A percentile compares a stretch with the other conserved stretches of the same genome.
phyloP scores from a whole-genome alignment of 2,329 filamentous ascomycete species.

The Calonectria pteridis region DNA sequence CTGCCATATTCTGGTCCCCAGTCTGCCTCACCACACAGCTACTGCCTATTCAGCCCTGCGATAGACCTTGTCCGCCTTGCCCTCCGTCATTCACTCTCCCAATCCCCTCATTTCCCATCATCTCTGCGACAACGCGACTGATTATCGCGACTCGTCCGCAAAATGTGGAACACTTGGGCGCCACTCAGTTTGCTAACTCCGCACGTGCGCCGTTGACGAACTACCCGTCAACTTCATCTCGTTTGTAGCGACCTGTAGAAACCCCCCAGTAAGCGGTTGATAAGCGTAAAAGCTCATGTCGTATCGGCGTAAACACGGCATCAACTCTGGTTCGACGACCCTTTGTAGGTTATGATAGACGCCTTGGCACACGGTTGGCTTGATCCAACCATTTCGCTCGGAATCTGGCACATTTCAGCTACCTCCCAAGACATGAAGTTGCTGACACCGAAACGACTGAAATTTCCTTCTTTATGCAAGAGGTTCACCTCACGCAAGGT shows the following conservation, averaged over 20 bases:
- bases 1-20: too few species aligned
- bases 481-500: slow-evolving; percentile 77
- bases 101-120: too few species aligned
- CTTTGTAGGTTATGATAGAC: slow-evolving; percentile 69
- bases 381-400: slow-evolving; percentile 77
- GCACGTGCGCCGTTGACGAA: too few species aligned
- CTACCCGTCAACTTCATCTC: slow-evolving; percentile 42
- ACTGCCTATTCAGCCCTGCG: too few species aligned
- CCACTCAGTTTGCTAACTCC: too few species aligned
- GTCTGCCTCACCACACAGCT: too few species aligned
- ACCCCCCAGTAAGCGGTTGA: slow-evolving; percentile 78
- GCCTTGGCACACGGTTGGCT: slow-evolving; percentile 80
- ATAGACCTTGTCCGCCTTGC: too few species aligned
- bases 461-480: slow-evolving; percentile 78
- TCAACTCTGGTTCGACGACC: slow-evolving; percentile 74
- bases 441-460: slow-evolving; percentile 76
- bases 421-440: slow-evolving; percentile 85
- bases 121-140: too few species aligned
- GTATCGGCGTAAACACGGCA: slow-evolving; percentile 74
- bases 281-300: slow-evolving; percentile 77
- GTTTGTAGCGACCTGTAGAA: slow-evolving; percentile 73
- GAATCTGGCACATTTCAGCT: slow-evolving; percentile 78
- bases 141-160: too few species aligned
- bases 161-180: too few species aligned
- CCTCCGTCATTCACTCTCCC: too few species aligned